phyloP scores from a whole-genome alignment of 2,329 filamentous ascomycete genomes.

The Colletotrichum brevisporum region DNA sequence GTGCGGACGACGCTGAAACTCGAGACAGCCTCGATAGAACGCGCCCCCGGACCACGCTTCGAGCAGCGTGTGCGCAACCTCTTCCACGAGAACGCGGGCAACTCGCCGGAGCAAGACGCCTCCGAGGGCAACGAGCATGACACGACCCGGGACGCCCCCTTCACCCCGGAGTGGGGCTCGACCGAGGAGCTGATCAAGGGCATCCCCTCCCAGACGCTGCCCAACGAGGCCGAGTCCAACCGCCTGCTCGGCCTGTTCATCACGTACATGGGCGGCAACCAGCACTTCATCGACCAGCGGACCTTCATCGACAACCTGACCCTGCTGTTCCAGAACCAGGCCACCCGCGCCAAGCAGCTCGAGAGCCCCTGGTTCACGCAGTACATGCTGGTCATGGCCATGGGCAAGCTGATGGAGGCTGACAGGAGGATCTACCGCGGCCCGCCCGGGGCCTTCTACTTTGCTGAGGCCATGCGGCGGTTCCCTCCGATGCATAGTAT shows the following conservation, averaged over 20 bases:
- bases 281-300: slow-evolving; percentile 48
- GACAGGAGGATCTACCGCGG: slow-evolving; percentile 40
- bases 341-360: slow-evolving; percentile 40
- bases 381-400: slow-evolving; percentile 49
- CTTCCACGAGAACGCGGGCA: slow-evolving; percentile 34
- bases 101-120: slow-evolving; percentile 27
- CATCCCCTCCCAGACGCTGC: slow-evolving; percentile 30
- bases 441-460: slow-evolving; percentile 45
- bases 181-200: slow-evolving; percentile 37
- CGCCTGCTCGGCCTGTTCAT: slow-evolving; percentile 44
- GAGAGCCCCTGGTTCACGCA: slow-evolving; percentile 46
- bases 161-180: slow-evolving; percentile 35
- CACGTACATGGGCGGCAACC: slow-evolving; percentile 46
- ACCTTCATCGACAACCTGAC: slow-evolving; percentile 45
- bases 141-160: slow-evolving; percentile 20
- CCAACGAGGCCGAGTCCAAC: slow-evolving; percentile 42
- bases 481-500: slow-evolving; percentile 46
- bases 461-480: slow-evolving; percentile 45
- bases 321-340: slow-evolving; percentile 45
- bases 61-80: slow-evolving; percentile 30
- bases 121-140: slow-evolving; percentile 16
- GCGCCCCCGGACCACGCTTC: slow-evolving; percentile 31
- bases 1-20: not conserved
- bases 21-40: slow-evolving; percentile 31
- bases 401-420: slow-evolving; percentile 47